These are phyloP conservation scores for Toxicodendron radicans DNA, from an alignment of 345 rosid species.

Conservation along the genomic window DNA sequence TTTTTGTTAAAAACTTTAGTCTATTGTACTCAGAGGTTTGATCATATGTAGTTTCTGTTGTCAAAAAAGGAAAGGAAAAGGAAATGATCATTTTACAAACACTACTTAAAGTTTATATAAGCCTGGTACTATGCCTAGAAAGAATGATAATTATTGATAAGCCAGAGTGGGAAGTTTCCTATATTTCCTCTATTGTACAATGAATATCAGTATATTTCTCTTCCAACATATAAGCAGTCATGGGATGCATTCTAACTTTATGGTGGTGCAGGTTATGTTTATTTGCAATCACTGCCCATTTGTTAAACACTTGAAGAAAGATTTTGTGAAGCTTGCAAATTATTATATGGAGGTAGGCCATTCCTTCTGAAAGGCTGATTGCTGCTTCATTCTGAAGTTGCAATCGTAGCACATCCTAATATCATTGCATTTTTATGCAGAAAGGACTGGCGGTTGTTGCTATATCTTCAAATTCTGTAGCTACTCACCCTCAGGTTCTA, in stretches of 20 bases:
- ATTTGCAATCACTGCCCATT: slow-evolving; percentile 94
- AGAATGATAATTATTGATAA: not conserved
- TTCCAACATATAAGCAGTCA: not conserved
- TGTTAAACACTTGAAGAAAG: slow-evolving; percentile 88
- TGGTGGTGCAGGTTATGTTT: slow-evolving; percentile 68
- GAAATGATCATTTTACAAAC: not conserved
- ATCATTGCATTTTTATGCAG: slow-evolving; percentile 39
- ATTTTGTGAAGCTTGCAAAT: slow-evolving; percentile 71
- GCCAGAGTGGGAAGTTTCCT: not conserved
- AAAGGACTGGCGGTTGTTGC: slow-evolving; percentile 93
- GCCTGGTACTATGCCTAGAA: not conserved
- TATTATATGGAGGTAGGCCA: slow-evolving; percentile 68
- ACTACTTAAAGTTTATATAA: not conserved
- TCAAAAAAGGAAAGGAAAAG: not conserved
- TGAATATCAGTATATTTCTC: not conserved
- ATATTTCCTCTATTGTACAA: not conserved
- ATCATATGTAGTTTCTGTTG: not conserved
- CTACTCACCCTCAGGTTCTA: slow-evolving; percentile 86
- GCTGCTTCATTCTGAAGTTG: slow-evolving; percentile 12
- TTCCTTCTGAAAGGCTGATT: slow-evolving; percentile 14
- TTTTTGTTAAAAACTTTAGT: not conserved
- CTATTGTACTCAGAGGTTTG: not conserved
- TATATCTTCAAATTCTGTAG: slow-evolving; percentile 79
- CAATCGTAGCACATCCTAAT: slow-evolving; percentile 1
- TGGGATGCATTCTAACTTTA: slow-evolving; percentile 7